These are phyloP conservation scores for Pilobolus umbonatus DNA, from an alignment of 192 early-diverging fungal species.

Conservation along the genomic window DNA sequence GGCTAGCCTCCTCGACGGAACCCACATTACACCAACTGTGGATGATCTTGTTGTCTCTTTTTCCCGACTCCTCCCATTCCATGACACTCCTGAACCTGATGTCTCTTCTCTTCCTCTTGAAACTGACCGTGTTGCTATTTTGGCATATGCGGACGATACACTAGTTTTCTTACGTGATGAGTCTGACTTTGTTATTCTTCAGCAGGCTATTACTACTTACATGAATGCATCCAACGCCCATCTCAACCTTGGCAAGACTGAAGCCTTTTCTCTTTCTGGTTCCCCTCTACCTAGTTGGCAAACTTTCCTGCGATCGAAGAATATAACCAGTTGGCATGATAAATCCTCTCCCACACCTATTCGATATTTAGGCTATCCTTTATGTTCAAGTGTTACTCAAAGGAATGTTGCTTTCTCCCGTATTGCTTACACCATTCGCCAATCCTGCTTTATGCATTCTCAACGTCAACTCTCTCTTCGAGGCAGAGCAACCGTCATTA, in stretches of 20 bases:
- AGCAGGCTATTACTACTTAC: background rate
- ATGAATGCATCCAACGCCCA: constrained; percentile 13
- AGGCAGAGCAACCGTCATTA: constrained; percentile 3
- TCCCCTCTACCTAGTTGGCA: background rate
- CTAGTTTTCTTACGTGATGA: background rate
- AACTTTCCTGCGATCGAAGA: no score
- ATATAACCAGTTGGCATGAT: constrained; percentile 8
- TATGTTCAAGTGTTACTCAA: constrained; percentile 5
- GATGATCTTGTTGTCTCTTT: no score
- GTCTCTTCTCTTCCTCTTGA: no score
- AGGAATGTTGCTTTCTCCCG: background rate
- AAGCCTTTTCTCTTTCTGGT: constrained; percentile 13
- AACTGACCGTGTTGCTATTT: background rate
- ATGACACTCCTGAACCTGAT: no score
- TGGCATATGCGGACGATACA: constrained; percentile 28
- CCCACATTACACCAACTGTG: no score
- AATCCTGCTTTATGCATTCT: background rate
- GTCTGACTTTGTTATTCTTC: constrained; percentile 9
- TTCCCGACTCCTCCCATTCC: no score
- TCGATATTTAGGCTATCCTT: constrained; percentile 9
- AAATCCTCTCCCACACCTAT: background rate
- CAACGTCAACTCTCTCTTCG: constrained; percentile 8
- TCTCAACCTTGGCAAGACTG: constrained; percentile 26
- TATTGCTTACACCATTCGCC: background rate
- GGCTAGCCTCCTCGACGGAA: no score